Percentiles rank a stretch among this genome's conserved stretches.
These are phyloP conservation scores for Ganoderma multipileum DNA, from an alignment of 1,284 basidiomycete species.

Conservation along the genomic window DNA sequence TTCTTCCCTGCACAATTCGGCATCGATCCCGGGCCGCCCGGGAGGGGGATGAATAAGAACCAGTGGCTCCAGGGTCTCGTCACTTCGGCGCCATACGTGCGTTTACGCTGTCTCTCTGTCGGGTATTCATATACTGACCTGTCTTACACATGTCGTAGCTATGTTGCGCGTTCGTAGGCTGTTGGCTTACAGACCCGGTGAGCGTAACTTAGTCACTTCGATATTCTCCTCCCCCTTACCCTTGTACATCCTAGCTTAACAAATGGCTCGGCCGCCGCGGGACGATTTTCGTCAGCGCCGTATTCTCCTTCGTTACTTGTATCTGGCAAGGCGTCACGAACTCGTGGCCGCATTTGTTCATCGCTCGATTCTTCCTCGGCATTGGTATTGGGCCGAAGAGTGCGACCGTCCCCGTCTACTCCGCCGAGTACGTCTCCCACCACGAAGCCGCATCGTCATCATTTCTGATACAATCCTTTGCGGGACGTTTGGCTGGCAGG, in stretches of 20 bases:
- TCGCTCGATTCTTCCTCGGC: conserved; percentile 72
- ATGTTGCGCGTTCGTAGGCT: conserved; percentile 64
- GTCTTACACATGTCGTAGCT: conserved; percentile 38
- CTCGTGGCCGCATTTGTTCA: conserved; percentile 75
- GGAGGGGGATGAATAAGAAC: conserved; percentile 43
- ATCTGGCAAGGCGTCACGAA: conserved; percentile 76
- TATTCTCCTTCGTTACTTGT: conserved; percentile 68
- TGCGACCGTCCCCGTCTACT: conserved; percentile 67
- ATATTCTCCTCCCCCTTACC: background rate
- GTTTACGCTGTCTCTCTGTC: conserved; percentile 27
- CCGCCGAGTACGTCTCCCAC: conserved; percentile 55
- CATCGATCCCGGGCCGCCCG: conserved; percentile 40
- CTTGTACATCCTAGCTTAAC: conserved; percentile 50
- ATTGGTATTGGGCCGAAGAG: conserved; percentile 77
- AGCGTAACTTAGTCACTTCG: background rate
- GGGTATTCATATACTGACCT: background rate
- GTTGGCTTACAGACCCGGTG: conserved; percentile 76
- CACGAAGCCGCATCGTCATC: background rate
- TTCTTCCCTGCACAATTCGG: conserved; percentile 72
- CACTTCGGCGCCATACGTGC: conserved; percentile 77
- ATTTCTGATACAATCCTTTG: background rate
- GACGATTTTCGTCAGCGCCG: conserved; percentile 74
- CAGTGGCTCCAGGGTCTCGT: conserved; percentile 79
- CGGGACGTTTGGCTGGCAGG: background rate
- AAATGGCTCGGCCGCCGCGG: conserved; percentile 74